Conservation (phyloP, 306 rosid genomes). For the Clitoria ternatea region DNA sequence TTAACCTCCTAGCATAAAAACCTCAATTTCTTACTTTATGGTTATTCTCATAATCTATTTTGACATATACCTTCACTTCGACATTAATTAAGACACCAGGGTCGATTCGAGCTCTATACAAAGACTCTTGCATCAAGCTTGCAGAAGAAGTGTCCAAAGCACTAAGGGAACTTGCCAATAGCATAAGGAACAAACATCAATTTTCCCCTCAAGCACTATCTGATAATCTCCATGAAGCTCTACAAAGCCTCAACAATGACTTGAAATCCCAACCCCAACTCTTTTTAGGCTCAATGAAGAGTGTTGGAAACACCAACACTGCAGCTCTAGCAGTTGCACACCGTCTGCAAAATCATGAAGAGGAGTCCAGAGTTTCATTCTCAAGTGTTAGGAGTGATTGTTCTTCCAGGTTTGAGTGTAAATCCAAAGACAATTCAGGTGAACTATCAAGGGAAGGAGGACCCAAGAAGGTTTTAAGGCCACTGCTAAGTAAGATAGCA, state of each 20-base stretch:
- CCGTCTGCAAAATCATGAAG: conserved; percentile 20
- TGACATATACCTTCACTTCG: background rate
- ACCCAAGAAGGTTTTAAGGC: conserved; percentile 50
- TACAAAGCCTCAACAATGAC: conserved; percentile 64
- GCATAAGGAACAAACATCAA: conserved; percentile 57
- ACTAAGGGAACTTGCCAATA: conserved; percentile 54
- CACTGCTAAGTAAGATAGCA: conserved; percentile 58
- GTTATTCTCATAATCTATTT: background rate
- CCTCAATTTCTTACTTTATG: background rate
- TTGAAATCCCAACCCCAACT: conserved; percentile 75
- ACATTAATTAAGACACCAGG: conserved; percentile 49
- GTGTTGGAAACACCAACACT: conserved; percentile 36
- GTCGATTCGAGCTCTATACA: conserved; percentile 57
- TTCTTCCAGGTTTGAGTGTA: conserved; percentile 38
- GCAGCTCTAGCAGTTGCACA: conserved; percentile 38
- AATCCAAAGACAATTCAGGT: conserved; percentile 18
- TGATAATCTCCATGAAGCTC: conserved; percentile 54
- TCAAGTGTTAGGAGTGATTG: conserved; percentile 58
- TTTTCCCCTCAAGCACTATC: conserved; percentile 64
- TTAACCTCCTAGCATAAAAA: background rate
- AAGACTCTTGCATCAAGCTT: conserved; percentile 63
- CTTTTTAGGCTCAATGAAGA: conserved; percentile 63
- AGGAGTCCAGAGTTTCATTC: conserved; percentile 28
- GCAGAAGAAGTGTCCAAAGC: conserved; percentile 67
- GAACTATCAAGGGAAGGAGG: conserved; percentile 33